Base-by-base conservation (phyloP, 163 green algal genomes). In the Trebouxia gelatinosa region DNA sequence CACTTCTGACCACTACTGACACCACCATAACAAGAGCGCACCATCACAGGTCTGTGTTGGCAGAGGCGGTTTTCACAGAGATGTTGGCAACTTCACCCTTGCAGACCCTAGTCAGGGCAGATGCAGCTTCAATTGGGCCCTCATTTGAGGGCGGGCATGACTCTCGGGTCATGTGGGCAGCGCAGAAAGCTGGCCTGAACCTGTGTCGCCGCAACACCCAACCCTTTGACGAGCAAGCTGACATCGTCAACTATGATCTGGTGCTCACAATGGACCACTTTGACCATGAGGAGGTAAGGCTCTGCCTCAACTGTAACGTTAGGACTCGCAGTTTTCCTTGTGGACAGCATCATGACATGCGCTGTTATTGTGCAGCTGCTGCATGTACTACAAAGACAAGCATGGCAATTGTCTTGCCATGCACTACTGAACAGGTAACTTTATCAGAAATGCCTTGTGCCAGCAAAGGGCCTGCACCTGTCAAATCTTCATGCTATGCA, bases 231-330 rank as follows among this genome's bases (percentile, higher is more conserved):
- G 87, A 92, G 75, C 40, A 85, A 39, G 40, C 68, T 9, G 85
- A 92, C 80, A 82, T 83, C 13, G 85, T 92, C 21, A 66, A 82
- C n/a, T 89, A 65, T 38, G 88, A 92, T 78, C 72, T 92, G 17
- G 80, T 92, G 16, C 34, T 92, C 31, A 86, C 89, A n/a, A 89
- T 92, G 88, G 88, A 92, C 76, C 40, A 68, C 4, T 92, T 87
- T 62, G 88, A 92, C 50, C 50, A 84, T 59, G 38, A 72, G 4
- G 88, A 92, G 78, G 86, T 89, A 67, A 31, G 78, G 26, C 29
- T 40, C 28, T 71, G 62, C 29, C 3, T 19, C 28, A 62, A 26
- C 35, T 31, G n/a, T n/a, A n/a, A n/a, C n/a, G n/a, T n/a, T n/a
- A n/a, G n/a, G n/a, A n/a, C n/a, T n/a, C n/a, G n/a, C n/a, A n/a